Evolutionary conservation across 2,329 filamentous ascomycete genomes (phyloP).

Genomic region (Trichoderma gracile): DNA sequence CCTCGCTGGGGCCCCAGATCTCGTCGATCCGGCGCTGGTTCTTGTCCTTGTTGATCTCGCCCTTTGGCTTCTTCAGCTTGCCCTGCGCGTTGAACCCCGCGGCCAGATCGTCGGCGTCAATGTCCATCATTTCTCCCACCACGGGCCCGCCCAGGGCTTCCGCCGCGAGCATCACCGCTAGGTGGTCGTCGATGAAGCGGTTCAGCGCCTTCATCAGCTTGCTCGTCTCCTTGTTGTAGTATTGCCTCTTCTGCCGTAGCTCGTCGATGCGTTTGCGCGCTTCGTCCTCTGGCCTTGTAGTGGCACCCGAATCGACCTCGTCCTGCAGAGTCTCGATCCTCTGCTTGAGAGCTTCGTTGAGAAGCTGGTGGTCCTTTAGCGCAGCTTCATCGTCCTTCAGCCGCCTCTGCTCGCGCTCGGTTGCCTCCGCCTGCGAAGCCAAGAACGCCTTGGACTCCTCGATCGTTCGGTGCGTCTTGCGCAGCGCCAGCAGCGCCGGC

Average conservation of each 20-base stretch:
- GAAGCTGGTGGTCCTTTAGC: constrained; percentile 56
- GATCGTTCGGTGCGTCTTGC: constrained; percentile 65
- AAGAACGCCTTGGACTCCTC: constrained; percentile 64
- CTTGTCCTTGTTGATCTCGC: constrained; percentile 46
- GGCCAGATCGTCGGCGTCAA: constrained; percentile 60
- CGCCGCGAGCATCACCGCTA: constrained; percentile 76
- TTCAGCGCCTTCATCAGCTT: constrained; percentile 65
- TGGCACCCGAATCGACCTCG: constrained; percentile 57
- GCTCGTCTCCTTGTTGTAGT: constrained; percentile 62
- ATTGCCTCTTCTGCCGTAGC: constrained; percentile 58
- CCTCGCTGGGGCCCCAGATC: constrained; percentile 53
- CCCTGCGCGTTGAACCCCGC: constrained; percentile 63
- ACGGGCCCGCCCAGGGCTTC: constrained; percentile 83
- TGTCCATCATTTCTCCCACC: constrained; percentile 70
- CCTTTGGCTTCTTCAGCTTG: constrained; percentile 53
- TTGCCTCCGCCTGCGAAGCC: constrained; percentile 43
- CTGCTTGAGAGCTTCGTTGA: constrained; percentile 54
- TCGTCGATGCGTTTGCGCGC: constrained; percentile 63
- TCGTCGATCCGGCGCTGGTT: constrained; percentile 64
- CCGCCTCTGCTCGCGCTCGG: constrained; percentile 47
- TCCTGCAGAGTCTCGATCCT: constrained; percentile 61
- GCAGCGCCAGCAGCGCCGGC: constrained; percentile 70
- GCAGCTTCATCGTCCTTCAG: constrained; percentile 54
- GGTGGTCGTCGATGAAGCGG: constrained; percentile 67
- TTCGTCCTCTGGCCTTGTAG: constrained; percentile 61